A percentile compares a stretch with the other conserved stretches of the same genome.
Evolutionary conservation across 2,329 filamentous ascomycete species (phyloP).

Genomic region (Didymella pinodella): DNA sequence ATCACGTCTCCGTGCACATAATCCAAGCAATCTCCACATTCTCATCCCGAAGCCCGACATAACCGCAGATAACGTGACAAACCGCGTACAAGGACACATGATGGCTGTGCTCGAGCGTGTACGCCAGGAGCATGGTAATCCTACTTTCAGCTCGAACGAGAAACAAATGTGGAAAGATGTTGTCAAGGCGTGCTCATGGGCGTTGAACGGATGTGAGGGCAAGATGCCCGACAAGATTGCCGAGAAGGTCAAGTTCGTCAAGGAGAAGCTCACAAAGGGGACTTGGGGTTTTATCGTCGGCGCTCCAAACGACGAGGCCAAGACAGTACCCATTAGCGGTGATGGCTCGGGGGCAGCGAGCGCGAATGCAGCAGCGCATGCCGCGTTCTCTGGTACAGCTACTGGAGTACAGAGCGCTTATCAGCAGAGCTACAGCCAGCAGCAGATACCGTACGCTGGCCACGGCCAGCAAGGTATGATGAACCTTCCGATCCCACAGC

Average conservation of each 20-base stretch:
- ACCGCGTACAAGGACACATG: constrained; percentile 41
- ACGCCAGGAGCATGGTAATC: constrained; percentile 33
- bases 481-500: constrained; percentile 2
- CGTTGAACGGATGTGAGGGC: constrained; percentile 33
- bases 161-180: constrained; percentile 38
- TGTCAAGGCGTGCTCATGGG: constrained; percentile 36
- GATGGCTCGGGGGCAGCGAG: constrained; percentile 13
- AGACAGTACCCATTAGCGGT: background rate
- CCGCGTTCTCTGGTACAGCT: background rate
- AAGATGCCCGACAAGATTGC: constrained; percentile 39
- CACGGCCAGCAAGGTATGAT: constrained; percentile 19
- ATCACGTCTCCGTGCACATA: constrained; percentile 24
- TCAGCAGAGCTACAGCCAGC: constrained; percentile 9
- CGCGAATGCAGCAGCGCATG: constrained; percentile 19
- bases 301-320: constrained; percentile 9
- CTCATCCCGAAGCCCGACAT: constrained; percentile 26
- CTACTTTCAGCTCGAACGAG: constrained; percentile 25
- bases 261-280: constrained; percentile 33
- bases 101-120: constrained; percentile 43
- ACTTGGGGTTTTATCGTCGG: constrained; percentile 32
- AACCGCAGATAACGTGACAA: constrained; percentile 30
- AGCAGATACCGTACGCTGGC: constrained; percentile 6
- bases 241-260: constrained; percentile 38
- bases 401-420: constrained; percentile 10
- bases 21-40: constrained; percentile 32